Percentiles rank a stretch among this genome's conserved stretches.
Conservation (phyloP, 371 early-diverging fungal species). For the Mycotypha africana region DNA sequence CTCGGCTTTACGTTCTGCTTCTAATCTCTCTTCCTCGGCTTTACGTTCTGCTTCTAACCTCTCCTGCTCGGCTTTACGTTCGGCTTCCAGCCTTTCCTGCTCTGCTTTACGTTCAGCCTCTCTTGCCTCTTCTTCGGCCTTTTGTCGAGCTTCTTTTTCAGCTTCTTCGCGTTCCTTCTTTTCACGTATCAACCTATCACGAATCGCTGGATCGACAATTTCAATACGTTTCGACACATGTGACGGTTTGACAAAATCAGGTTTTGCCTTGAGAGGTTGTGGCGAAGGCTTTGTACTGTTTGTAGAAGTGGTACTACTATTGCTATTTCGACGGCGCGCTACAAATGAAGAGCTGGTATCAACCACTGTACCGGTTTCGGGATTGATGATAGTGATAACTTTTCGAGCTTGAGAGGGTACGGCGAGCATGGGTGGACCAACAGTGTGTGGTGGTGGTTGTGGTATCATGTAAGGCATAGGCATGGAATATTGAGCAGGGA, state of each 20-base stretch:
- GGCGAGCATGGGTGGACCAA: constrained; percentile 40
- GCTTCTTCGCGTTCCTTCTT: constrained; percentile 43
- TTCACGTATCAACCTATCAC: constrained; percentile 22
- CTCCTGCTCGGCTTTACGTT: constrained; percentile 15
- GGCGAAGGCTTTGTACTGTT: constrained; percentile 1
- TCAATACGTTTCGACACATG: constrained; percentile 45
- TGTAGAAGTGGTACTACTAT: constrained; percentile 21
- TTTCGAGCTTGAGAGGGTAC: constrained; percentile 35
- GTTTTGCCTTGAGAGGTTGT: constrained; percentile 13
- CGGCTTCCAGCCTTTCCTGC: constrained; percentile 3
- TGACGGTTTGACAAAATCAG: constrained; percentile 24
- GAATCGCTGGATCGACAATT: constrained; percentile 59
- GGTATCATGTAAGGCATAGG: constrained; percentile 5
- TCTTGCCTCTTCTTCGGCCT: constrained; percentile 22
- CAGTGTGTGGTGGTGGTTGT: constrained; percentile 13
- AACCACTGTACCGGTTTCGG: constrained; percentile 62
- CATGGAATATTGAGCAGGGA: constrained; percentile 13
- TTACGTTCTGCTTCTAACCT: constrained; percentile 7
- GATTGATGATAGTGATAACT: constrained; percentile 69
- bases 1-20: constrained; percentile 14
- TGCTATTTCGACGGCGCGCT: too few relatives aligned
- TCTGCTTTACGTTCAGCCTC: constrained; percentile 8
- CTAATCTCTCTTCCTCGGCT: constrained; percentile 13
- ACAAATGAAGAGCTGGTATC: constrained; percentile 11
- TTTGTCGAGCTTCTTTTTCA: constrained; percentile 28